Evolutionary conservation across 306 rosid species (phyloP), one percentile per base, ranked within the genome.

Genomic region (Pyrus communis): DNA sequence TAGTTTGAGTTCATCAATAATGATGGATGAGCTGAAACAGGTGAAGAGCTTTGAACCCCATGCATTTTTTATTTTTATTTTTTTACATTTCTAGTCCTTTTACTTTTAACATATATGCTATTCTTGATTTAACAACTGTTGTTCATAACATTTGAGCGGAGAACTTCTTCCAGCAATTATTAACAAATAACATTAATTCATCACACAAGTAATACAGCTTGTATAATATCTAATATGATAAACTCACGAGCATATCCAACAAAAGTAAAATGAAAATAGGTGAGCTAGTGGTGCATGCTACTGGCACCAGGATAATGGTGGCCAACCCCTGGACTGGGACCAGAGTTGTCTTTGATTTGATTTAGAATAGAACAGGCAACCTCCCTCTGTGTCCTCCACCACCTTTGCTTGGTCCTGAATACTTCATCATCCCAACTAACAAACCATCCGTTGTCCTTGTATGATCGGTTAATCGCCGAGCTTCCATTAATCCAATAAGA

Each of bases 381-480:
- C 22, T 17, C 35, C 15, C 30, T 55, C 70, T 72, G 40, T 89
- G 91, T 70, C 86, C 86, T 74, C 77, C 75, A 23, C 89, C 91
- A 67, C 85, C 63, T 28, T 43, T 57, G 81, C 86, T 89, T 76
- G 91, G 91, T 59, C 89, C 84, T 8, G 87, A 75, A 81, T 70
- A 78, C 89, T 81, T 85, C 79, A 78, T 69, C 51, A 74, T 77
- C 82, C 77, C 9, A n/a, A 82, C 13, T 35, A 74, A 30, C 51
- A 70, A 68, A 33, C 67, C 52, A 64, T 55, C 84, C 61, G 5
- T 9, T 38, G 22, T 18, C 67, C 68, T 68, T 70, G 42, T 69
- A 14, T 61, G 30, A 28, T 58, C 64, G 60, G 72, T 75, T 42
- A 73, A 63, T 19, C 77, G 69, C 67, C 87, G 80, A 54, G 82